These are phyloP conservation scores for Annulohypoxylon truncatum DNA, from an alignment of 2,329 filamentous ascomycete species.

Conservation along the genomic window DNA sequence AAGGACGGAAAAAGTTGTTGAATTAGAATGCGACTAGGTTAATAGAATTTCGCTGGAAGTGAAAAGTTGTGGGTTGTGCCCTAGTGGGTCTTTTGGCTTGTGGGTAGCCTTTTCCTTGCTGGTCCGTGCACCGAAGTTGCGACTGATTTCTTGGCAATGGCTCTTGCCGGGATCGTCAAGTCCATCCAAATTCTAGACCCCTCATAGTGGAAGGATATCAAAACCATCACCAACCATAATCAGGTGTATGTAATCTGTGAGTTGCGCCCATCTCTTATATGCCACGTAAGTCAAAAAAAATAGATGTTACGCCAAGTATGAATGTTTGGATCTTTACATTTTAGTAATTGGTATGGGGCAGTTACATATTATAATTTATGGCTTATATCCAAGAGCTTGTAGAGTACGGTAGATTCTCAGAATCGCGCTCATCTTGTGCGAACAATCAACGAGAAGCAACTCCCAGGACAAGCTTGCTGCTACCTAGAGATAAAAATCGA, in stretches of 20 bases:
- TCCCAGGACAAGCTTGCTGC: constrained; percentile 6
- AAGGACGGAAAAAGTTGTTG: constrained; percentile 38
- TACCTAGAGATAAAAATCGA: constrained; percentile 11
- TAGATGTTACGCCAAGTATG: no score
- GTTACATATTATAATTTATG: not conserved
- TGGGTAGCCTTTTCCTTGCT: not conserved
- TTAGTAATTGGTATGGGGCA: not conserved
- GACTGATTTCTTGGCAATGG: not conserved
- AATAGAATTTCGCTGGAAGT: constrained; percentile 43
- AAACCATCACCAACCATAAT: no score
- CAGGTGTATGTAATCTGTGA: no score
- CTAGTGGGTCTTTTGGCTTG: constrained; percentile 34
- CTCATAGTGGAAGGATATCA: not conserved
- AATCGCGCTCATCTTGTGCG: not conserved
- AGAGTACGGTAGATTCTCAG: not conserved
- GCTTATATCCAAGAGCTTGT: not conserved
- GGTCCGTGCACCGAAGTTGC: constrained; percentile 16
- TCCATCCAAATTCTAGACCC: constrained; percentile 5
- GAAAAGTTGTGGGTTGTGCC: constrained; percentile 48
- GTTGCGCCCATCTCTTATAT: no score
- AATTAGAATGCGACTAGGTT: constrained; percentile 21
- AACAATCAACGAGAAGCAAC: not conserved
- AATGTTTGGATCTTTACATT: not conserved
- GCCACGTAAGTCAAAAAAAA: no score
- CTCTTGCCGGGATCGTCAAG: constrained; percentile 3